phyloP scores from a whole-genome alignment of 768 basidiomycete genomes.

The Termitomyces sp. region DNA sequence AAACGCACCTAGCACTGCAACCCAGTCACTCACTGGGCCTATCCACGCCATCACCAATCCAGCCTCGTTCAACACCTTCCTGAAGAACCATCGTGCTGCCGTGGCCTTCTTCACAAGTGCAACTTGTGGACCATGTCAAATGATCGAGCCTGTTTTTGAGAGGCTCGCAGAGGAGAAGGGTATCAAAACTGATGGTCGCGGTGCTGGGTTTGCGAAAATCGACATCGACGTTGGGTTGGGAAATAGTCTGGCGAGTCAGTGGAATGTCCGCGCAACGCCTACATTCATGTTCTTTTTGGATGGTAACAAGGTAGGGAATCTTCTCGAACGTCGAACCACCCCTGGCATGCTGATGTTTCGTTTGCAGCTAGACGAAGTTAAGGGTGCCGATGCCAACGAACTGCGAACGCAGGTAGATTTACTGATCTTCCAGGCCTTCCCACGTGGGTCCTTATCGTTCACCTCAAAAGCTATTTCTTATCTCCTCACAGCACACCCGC shows the following conservation, averaged over 20 bases:
- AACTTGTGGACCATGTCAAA: slow-evolving; percentile 73
- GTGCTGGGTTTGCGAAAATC: slow-evolving; percentile 79
- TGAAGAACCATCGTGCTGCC: slow-evolving; percentile 65
- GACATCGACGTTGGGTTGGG: slow-evolving; percentile 75
- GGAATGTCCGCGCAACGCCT: slow-evolving; percentile 73
- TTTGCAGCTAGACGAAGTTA: slow-evolving; percentile 61
- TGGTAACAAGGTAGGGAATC: slow-evolving; percentile 56
- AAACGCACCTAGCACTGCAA: slow-evolving; percentile 24
- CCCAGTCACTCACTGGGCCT: slow-evolving; percentile 53
- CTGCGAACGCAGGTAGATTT: slow-evolving; percentile 72
- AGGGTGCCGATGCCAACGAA: slow-evolving; percentile 68
- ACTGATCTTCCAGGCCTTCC: slow-evolving; percentile 72
- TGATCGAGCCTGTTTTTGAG: slow-evolving; percentile 85
- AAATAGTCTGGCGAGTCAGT: slow-evolving; percentile 53
- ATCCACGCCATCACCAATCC: slow-evolving; percentile 74
- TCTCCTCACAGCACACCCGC: slow-evolving; percentile 63
- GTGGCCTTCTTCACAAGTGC: slow-evolving; percentile 81
- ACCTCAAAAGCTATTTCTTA: neutral
- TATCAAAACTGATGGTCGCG: slow-evolving; percentile 30
- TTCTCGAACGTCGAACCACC: neutral
- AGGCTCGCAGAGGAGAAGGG: slow-evolving; percentile 66
- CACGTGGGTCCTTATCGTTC: slow-evolving; percentile 51
- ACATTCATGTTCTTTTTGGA: slow-evolving; percentile 88
- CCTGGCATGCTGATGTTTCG: neutral
- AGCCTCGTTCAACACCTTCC: slow-evolving; percentile 63